Conservation (phyloP, 2,329 filamentous ascomycete species). For the Aspergillus felis region DNA sequence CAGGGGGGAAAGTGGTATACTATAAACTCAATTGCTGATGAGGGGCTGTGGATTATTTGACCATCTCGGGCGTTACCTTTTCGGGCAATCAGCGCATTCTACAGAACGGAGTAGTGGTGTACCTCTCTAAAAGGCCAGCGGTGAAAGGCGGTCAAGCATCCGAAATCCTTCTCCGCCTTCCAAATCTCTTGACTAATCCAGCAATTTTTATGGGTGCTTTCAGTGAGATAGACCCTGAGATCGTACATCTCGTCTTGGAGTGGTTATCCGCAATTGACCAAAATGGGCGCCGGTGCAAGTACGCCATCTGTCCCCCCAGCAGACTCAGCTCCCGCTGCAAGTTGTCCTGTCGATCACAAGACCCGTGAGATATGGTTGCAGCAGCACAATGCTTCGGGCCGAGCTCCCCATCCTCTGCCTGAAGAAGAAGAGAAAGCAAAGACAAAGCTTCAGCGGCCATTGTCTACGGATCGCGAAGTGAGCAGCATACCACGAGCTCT, state of each 20-base stretch:
- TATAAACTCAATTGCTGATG: slow-evolving; percentile 2
- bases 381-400: slow-evolving; percentile 39
- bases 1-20: slow-evolving; percentile 7
- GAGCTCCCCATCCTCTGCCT: slow-evolving; percentile 33
- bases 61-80: not conserved
- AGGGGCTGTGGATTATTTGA: slow-evolving; percentile 6
- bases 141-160: slow-evolving; percentile 5
- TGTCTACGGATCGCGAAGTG: slow-evolving; percentile 67
- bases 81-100: slow-evolving; percentile 5
- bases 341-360: slow-evolving; percentile 87
- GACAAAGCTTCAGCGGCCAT: slow-evolving; percentile 36
- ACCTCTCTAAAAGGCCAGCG: slow-evolving; percentile 6
- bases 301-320: slow-evolving; percentile 25
- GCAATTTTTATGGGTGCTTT: slow-evolving; percentile 17
- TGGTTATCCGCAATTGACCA: slow-evolving; percentile 10
- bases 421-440: slow-evolving; percentile 21
- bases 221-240: slow-evolving; percentile 3
- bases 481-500: slow-evolving; percentile 71
- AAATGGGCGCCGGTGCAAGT: slow-evolving; percentile 39
- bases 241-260: slow-evolving; percentile 14
- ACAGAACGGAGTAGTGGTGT: not conserved
- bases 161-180: slow-evolving; percentile 4
- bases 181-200: slow-evolving; percentile 6
- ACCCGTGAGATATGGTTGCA: slow-evolving; percentile 83
- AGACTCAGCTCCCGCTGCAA: slow-evolving; percentile 30